Conservation (phyloP, 1,139 yeast species). For the Saccharomyces hybrid region DNA sequence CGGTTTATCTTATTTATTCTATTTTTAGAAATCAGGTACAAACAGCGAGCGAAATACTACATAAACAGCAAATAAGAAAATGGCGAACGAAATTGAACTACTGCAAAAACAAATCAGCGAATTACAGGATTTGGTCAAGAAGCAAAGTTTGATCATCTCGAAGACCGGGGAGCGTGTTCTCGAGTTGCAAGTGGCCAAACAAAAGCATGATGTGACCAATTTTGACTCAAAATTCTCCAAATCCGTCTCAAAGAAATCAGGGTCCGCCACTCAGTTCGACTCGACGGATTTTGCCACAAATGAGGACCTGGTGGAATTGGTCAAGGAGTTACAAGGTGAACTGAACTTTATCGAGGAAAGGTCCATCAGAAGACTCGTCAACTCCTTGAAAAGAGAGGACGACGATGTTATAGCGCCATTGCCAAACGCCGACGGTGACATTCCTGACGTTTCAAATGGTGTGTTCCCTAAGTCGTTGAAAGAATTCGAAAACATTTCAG, state of each 20-base stretch:
- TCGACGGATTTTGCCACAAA: constrained; percentile 61
- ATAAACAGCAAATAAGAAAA: constrained; percentile 2
- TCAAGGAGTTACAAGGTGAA: constrained; percentile 84
- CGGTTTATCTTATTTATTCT: too few relatives aligned
- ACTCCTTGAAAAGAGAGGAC: constrained; percentile 38
- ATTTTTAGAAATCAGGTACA: not conserved
- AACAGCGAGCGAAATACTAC: not conserved
- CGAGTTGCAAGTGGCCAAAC: constrained; percentile 51
- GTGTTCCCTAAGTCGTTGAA: constrained; percentile 54
- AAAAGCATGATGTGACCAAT: constrained; percentile 31
- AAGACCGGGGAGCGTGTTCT: constrained; percentile 74
- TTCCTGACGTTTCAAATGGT: constrained; percentile 38
- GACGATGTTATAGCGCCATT: constrained; percentile 45
- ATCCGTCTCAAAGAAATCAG: not conserved
- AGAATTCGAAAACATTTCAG: constrained; percentile 44
- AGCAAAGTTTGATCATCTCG: constrained; percentile 40
- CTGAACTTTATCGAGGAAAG: constrained; percentile 65
- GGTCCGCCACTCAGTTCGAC: constrained; percentile 33
- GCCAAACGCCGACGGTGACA: constrained; percentile 69
- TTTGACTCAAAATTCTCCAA: constrained; percentile 14
- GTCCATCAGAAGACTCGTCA: constrained; percentile 51
- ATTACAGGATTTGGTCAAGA: constrained; percentile 44
- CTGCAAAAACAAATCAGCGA: constrained; percentile 41
- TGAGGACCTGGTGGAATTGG: constrained; percentile 77
- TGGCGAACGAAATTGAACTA: constrained; percentile 30